Evolutionary conservation across 345 rosid species (phyloP).

Genomic region (Gossypium ekmanianum): DNA sequence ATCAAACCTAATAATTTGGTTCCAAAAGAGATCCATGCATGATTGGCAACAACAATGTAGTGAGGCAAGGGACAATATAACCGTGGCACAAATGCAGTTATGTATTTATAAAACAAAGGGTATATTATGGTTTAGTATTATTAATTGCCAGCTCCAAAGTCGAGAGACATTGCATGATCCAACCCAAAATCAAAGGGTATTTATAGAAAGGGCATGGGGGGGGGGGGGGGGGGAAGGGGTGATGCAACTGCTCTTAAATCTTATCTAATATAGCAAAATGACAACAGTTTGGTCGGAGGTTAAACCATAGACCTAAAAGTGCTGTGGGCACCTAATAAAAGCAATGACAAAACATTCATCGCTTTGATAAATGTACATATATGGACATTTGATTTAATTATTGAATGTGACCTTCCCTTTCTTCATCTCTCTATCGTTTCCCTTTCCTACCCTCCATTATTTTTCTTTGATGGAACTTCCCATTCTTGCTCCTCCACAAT

Average conservation of each 20-base stretch:
- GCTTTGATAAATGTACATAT: background rate
- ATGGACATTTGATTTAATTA: constrained; percentile 11
- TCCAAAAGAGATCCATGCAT: background rate
- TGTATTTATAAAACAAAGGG: background rate
- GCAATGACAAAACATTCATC: constrained; percentile 10
- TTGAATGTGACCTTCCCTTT: constrained; percentile 21
- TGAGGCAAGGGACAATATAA: background rate
- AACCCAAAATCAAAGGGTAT: background rate
- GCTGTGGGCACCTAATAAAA: constrained; percentile 15
- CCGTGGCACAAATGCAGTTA: background rate
- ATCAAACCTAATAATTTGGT: background rate
- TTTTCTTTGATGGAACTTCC: constrained; percentile 16
- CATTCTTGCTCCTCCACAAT: constrained; percentile 13
- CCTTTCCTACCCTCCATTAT: background rate
- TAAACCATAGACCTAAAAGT: constrained; percentile 13
- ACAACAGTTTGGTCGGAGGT: constrained; percentile 29
- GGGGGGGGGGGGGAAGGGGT: background rate
- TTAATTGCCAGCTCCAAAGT: constrained; percentile 12
- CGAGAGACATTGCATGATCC: constrained; percentile 9
- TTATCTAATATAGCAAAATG: constrained; percentile 27
- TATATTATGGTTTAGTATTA: background rate
- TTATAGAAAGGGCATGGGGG: background rate
- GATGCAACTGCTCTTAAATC: constrained; percentile 12
- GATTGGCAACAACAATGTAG: constrained; percentile 5
- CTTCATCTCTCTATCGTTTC: background rate